Percentiles rank a stretch among this genome's conserved stretches.
These are phyloP conservation scores for Peronospora farinosa DNA, from an alignment of 352 stramenopile genomes.

Conservation along the genomic window DNA sequence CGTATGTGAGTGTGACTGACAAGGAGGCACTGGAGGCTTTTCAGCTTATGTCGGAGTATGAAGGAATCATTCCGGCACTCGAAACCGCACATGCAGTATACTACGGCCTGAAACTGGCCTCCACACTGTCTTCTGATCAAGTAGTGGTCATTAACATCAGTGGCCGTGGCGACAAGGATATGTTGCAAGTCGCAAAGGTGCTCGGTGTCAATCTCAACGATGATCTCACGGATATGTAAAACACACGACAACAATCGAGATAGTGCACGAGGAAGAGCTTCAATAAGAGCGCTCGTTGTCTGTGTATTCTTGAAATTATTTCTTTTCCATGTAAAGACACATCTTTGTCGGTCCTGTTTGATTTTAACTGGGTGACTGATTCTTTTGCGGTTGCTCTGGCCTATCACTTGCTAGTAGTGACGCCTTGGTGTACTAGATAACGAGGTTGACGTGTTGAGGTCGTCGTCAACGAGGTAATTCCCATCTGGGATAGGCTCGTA, in stretches of 20 bases:
- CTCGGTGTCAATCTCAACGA: constrained; percentile 90
- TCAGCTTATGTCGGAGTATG: constrained; percentile 90
- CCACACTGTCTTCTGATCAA: constrained; percentile 81
- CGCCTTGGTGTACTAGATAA: constrained; percentile 28
- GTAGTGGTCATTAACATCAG: constrained; percentile 97
- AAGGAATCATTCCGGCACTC: constrained; percentile 97
- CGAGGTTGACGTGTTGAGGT: constrained; percentile 32
- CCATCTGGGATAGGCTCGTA: constrained; percentile 75
- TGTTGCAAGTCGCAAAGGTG: constrained; percentile 95
- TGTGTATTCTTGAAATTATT: constrained; percentile 18
- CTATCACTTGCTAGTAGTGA: constrained; percentile 17
- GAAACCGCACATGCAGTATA: constrained; percentile 95
- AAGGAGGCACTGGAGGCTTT: constrained; percentile 95
- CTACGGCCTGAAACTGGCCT: constrained; percentile 90
- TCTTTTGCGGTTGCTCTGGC: background rate
- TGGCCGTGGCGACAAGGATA: constrained; percentile 98
- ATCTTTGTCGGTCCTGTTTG: constrained; percentile 7
- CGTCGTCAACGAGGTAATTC: constrained; percentile 51
- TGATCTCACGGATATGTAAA: constrained; percentile 69
- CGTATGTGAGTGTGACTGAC: constrained; percentile 95
- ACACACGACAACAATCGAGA: constrained; percentile 8
- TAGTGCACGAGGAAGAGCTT: constrained; percentile 18
- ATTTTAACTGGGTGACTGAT: constrained; percentile 7
- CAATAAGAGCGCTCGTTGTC: constrained; percentile 18
- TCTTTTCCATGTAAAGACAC: constrained; percentile 1